phyloP scores from a whole-genome alignment of 768 basidiomycete species.

The Kwoniella dendrophila region DNA sequence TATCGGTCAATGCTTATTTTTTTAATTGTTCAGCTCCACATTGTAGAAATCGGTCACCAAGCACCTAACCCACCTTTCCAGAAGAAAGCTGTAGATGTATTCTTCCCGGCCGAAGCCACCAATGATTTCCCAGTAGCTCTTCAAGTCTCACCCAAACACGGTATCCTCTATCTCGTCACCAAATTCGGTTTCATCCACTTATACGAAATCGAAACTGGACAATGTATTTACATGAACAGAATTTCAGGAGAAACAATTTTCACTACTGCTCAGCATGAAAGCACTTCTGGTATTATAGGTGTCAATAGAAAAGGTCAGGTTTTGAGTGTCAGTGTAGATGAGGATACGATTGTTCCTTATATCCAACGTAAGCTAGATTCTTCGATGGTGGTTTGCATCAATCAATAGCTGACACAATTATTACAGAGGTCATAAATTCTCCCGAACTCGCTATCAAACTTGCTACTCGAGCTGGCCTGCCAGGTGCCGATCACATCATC shows the following conservation, averaged over 20 bases:
- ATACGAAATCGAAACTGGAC: conserved; percentile 95
- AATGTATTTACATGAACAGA: conserved; percentile 99
- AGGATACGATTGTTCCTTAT: conserved; percentile 93
- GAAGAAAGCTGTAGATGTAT: conserved; percentile 98
- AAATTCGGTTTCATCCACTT: conserved; percentile 99
- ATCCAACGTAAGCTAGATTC: conserved; percentile 64
- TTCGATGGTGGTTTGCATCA: neutral
- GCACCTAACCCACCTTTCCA: conserved; percentile 88
- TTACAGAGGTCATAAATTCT: conserved; percentile 76
- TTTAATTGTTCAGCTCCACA: conserved; percentile 72
- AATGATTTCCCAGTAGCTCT: conserved; percentile 99
- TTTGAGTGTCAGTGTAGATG: conserved; percentile 93
- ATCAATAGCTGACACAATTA: conserved; percentile 5
- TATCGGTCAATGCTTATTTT: conserved; percentile 21
- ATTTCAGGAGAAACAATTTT: conserved; percentile 99
- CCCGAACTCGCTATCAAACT: conserved; percentile 97
- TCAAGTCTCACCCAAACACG: conserved; percentile 97
- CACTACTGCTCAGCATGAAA: conserved; percentile 94
- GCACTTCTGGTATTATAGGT: conserved; percentile 91
- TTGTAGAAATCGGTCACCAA: conserved; percentile 96
- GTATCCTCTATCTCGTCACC: conserved; percentile 94
- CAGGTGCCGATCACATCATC: conserved; percentile 96
- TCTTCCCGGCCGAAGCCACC: conserved; percentile 96
- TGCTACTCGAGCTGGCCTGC: conserved; percentile 91
- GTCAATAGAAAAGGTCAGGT: conserved; percentile 99